Base-by-base conservation (phyloP, 148 eudicot species). In the Vaccinium vitisidaea region DNA sequence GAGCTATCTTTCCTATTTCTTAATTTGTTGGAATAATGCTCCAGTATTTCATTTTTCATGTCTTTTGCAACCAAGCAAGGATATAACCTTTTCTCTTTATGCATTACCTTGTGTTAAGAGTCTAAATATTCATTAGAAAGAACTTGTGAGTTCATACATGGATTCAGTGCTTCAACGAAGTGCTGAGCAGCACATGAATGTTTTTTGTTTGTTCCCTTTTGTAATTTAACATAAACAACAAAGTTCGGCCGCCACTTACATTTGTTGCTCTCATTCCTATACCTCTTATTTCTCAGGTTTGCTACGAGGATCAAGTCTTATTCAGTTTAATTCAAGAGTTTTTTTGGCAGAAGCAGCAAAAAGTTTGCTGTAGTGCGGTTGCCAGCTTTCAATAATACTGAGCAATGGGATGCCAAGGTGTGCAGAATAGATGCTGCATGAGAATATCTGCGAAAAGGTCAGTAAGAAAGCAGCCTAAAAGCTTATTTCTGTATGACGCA, bases 351-450 rank as follows among this genome's bases (percentile, higher is more conserved):
- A 88, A 70, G 85, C 69, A 84, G 58, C 36, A 77, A 82, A 83
- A 83, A 84, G 83, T 80, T 85, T 81, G 49, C 39, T 65, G 43
- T 75, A 69, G 56, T 80, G 55, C 81, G 79, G 88, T 87, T 88
- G 93, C 88, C 79, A 82, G 67, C 81, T 86, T 27, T 84, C 86
- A 83, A 87, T 87, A 82, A 84, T 83, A 61, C 77, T 79, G 82
- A 83, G 79, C 82, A 79, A 69, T 80, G 69, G 74, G 87, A 88
- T 74, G 79, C 83, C 86, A 84, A 86, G 84, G 85, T 91, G 91
- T 88, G 91, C 61, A 84, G 91, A 87, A 90, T 86, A 63, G 89
- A 91, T 91, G 91, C 92, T 84, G 87, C 88, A 80, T 21, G 46
- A 85, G 90, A 89, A 87, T 89, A 85, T 87, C 84, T 84, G 84